phyloP scores from a whole-genome alignment of 176 grass and related monocot genomes.

The Zoysia japonica region DNA sequence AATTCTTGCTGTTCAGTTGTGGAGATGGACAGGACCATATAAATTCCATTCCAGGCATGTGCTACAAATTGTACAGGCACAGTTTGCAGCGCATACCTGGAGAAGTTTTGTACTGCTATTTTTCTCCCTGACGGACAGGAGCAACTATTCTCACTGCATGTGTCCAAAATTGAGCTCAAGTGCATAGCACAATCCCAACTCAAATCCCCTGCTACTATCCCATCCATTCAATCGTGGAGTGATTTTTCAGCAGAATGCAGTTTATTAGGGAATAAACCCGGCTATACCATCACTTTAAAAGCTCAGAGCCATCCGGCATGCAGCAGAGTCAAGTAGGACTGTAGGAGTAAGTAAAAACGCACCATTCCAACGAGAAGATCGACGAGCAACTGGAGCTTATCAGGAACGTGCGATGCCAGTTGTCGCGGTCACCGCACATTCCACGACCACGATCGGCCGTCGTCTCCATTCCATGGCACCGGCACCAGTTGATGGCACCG shows the following conservation, averaged over 20 bases:
- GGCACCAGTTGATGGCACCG: not conserved
- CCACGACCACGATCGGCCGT: slow-evolving; percentile 23
- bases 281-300: too few relatives aligned
- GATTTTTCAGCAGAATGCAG: slow-evolving; percentile 13
- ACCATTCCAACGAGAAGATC: slow-evolving; percentile 49
- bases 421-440: slow-evolving; percentile 29
- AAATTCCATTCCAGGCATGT: not conserved
- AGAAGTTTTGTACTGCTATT: too few relatives aligned
- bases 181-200: slow-evolving; percentile 28
- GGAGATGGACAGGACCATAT: not conserved
- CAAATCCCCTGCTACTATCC: slow-evolving; percentile 25
- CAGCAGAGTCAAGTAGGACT: not conserved
- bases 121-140: not conserved
- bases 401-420: slow-evolving; percentile 39
- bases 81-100: too few relatives aligned
- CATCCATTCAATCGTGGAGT: slow-evolving; percentile 34
- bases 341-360: not conserved
- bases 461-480: slow-evolving; percentile 35
- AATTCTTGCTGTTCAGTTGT: not conserved
- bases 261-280: not conserved
- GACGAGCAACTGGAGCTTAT: not conserved
- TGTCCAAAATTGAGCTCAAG: not conserved
- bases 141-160: not conserved
- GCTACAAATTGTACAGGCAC: too few relatives aligned
- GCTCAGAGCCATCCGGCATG: not conserved